These are phyloP conservation scores for Aspergillus neoniger DNA, from an alignment of 2,329 filamentous ascomycete genomes.

Conservation along the genomic window DNA sequence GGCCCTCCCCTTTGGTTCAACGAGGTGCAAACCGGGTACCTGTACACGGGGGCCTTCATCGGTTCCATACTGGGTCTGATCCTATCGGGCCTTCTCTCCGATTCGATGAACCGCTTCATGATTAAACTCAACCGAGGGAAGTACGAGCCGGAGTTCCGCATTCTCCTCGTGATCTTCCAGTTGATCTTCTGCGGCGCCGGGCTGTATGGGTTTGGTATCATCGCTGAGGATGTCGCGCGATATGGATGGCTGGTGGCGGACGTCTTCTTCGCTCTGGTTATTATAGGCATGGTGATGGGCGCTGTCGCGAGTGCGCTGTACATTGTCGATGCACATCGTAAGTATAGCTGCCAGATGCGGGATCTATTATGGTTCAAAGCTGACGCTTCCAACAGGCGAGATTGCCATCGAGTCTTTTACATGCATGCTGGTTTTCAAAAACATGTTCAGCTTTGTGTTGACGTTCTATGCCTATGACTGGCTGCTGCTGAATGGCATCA, in stretches of 20 bases:
- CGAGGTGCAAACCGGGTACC: conserved; percentile 79
- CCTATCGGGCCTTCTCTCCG: conserved; percentile 72
- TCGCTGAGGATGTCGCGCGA: conserved; percentile 59
- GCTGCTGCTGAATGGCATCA: conserved; percentile 64
- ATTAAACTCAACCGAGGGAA: conserved; percentile 75
- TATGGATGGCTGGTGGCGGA: conserved; percentile 75
- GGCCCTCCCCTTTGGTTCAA: conserved; percentile 79
- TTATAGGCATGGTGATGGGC: conserved; percentile 88
- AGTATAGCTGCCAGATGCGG: conserved; percentile 37
- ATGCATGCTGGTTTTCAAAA: conserved; percentile 89
- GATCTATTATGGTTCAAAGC: neutral
- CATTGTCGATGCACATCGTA: conserved; percentile 88
- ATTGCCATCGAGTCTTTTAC: conserved; percentile 87
- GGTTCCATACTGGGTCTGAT: conserved; percentile 77
- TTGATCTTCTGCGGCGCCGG: conserved; percentile 75
- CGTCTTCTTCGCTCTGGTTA: conserved; percentile 80
- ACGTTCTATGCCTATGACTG: conserved; percentile 85
- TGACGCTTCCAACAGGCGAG: conserved; percentile 55
- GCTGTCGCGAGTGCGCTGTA: conserved; percentile 84
- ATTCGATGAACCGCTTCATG: conserved; percentile 69
- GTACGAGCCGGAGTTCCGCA: conserved; percentile 89
- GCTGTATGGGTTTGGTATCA: conserved; percentile 81
- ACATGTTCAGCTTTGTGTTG: conserved; percentile 83
- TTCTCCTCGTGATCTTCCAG: conserved; percentile 80
- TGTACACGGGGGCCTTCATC: conserved; percentile 82